Evolutionary conservation across 139 green algal genomes (phyloP).

Genomic region (Chlorella sp.): DNA sequence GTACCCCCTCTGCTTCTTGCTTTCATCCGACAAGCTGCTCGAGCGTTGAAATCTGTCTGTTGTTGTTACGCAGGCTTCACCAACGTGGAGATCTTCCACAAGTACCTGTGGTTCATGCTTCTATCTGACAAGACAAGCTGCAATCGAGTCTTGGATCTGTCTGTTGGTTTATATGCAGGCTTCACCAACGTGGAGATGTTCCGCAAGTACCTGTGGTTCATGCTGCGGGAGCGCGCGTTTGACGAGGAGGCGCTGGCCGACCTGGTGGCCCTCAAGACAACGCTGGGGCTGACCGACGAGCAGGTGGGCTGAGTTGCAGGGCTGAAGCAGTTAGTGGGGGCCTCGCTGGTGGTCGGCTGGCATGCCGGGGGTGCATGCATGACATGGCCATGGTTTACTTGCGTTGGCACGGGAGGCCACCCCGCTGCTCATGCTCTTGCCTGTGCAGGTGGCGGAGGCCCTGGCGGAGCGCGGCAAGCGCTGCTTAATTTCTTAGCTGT

Average conservation of each 20-base stretch:
- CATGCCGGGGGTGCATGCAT: not conserved
- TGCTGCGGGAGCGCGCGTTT: slow-evolving; percentile 93
- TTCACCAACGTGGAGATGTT: slow-evolving; percentile 93
- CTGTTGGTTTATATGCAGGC: too few species aligned
- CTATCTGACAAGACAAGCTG: too few species aligned
- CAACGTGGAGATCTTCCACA: slow-evolving; percentile 91
- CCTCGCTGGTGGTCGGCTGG: not conserved
- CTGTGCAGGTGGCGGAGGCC: not conserved
- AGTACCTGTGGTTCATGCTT: too few species aligned
- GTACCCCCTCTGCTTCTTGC: too few species aligned
- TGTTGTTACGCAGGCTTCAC: slow-evolving; percentile 91
- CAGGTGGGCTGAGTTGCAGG: slow-evolving; percentile 46
- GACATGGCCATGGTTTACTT: too few species aligned
- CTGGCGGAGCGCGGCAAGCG: not conserved
- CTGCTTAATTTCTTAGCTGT: too few species aligned
- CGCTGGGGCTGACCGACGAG: slow-evolving; percentile 68
- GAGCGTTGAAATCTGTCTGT: too few species aligned
- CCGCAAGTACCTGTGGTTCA: slow-evolving; percentile 98
- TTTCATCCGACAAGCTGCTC: too few species aligned
- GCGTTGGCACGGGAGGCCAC: too few species aligned
- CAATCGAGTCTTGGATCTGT: too few species aligned
- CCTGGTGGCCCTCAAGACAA: slow-evolving; percentile 84
- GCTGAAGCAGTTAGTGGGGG: not conserved
- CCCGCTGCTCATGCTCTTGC: too few species aligned
- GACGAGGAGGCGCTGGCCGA: slow-evolving; percentile 88